phyloP scores from a whole-genome alignment of 2,329 filamentous ascomycete genomes.

The Hansfordia pulvinata region DNA sequence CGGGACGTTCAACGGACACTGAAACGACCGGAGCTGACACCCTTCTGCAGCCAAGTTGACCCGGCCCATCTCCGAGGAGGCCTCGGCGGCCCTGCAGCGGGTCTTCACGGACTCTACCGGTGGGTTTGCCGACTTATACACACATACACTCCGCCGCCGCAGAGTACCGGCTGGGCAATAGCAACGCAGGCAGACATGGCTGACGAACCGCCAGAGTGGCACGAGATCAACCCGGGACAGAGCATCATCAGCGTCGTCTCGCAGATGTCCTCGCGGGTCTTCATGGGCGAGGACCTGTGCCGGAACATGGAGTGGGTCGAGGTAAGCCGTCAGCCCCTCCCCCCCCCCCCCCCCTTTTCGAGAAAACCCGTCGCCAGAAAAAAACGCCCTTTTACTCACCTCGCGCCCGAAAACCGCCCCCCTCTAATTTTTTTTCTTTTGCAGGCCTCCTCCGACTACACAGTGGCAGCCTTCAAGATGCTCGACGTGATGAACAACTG shows the following conservation, averaged over 20 bases:
- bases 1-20: no score
- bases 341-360: no score
- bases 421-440: no score
- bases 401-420: no score
- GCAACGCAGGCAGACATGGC: no score
- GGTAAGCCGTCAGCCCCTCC: constrained; percentile 5
- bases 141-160: not conserved
- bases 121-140: not conserved
- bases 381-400: no score
- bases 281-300: constrained; percentile 9
- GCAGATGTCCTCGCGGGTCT: constrained; percentile 7
- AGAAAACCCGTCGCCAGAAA: constrained; percentile 2
- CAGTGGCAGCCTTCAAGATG: constrained; percentile 1
- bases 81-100: not conserved
- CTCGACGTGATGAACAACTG: constrained; percentile 4
- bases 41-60: not conserved
- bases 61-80: not conserved
- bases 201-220: constrained; percentile 8
- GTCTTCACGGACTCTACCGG: constrained; percentile 1
- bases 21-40: not conserved
- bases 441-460: constrained; percentile 5
- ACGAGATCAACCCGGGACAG: constrained; percentile 3
- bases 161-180: no score
- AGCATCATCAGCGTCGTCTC: constrained; percentile 5
- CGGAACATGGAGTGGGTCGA: constrained; percentile 8